Conservation (phyloP, 2,329 filamentous ascomycete genomes). For the Talaromyces funiculosus region DNA sequence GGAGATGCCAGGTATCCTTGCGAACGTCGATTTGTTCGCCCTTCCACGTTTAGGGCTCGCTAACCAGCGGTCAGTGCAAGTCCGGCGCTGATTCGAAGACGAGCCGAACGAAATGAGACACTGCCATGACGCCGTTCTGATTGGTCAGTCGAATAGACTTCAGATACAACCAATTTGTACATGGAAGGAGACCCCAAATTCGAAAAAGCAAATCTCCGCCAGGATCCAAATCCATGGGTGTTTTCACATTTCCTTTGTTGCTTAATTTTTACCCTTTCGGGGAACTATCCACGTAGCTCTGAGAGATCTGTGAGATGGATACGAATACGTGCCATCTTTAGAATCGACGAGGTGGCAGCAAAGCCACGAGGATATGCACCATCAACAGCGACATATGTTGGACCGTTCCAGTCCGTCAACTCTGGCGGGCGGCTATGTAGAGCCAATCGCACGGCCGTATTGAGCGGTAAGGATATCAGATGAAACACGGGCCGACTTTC, state of each 20-base stretch:
- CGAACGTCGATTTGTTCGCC: neutral
- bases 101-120: conserved; percentile 24
- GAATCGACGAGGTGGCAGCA: conserved; percentile 13
- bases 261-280: neutral
- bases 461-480: neutral
- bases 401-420: conserved; percentile 2
- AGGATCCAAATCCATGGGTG: neutral
- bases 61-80: conserved; percentile 33
- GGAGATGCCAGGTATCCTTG: neutral
- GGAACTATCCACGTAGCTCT: neutral
- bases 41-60: neutral
- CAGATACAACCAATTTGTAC: neutral
- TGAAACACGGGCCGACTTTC: neutral
- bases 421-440: neutral
- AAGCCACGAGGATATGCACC: conserved; percentile 9
- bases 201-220: neutral
- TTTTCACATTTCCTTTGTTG: neutral
- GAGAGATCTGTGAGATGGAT: neutral
- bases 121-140: neutral
- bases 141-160: neutral
- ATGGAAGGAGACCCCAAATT: neutral
- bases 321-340: neutral
- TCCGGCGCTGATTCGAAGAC: conserved; percentile 22
- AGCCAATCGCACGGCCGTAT: neutral
- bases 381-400: conserved; percentile 6